Evolutionary conservation across 345 rosid genomes (phyloP).

Genomic region (Eucalyptus microcorys): DNA sequence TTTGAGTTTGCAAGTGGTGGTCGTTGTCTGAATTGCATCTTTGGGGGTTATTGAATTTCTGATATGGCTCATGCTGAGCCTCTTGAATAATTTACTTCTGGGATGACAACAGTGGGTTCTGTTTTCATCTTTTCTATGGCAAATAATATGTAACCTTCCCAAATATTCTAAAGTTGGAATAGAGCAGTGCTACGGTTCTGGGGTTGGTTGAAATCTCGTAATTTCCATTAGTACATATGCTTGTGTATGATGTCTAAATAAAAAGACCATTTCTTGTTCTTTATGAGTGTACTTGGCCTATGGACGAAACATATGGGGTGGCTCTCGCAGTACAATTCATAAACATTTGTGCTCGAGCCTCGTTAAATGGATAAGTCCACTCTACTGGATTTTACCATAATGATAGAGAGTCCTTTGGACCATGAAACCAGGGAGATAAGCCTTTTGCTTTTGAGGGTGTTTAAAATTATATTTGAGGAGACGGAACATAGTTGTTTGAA

Average conservation of each 20-base stretch:
- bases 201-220: not conserved
- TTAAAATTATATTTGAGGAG: not conserved
- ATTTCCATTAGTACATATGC: not conserved
- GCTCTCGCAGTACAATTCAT: not conserved
- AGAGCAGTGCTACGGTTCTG: not conserved
- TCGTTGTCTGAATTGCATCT: not conserved
- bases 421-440: not conserved
- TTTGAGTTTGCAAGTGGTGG: not conserved
- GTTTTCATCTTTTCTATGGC: not conserved
- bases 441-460: not conserved
- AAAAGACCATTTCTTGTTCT: not conserved
- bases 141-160: not conserved
- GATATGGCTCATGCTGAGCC: not conserved
- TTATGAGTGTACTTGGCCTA: not conserved
- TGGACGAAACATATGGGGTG: not conserved
- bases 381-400: not conserved
- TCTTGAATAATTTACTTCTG: not conserved
- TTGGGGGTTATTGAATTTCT: not conserved
- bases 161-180: not conserved
- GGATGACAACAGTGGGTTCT: not conserved
- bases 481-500: not conserved
- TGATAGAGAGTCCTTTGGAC: not conserved
- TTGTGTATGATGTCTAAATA: not conserved
- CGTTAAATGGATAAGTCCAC: not conserved
- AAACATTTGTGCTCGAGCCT: not conserved